A percentile compares a stretch with the other conserved stretches of the same genome.
Evolutionary conservation across 305 asterid species (phyloP).

Genomic region (Caryopteris hybrid): DNA sequence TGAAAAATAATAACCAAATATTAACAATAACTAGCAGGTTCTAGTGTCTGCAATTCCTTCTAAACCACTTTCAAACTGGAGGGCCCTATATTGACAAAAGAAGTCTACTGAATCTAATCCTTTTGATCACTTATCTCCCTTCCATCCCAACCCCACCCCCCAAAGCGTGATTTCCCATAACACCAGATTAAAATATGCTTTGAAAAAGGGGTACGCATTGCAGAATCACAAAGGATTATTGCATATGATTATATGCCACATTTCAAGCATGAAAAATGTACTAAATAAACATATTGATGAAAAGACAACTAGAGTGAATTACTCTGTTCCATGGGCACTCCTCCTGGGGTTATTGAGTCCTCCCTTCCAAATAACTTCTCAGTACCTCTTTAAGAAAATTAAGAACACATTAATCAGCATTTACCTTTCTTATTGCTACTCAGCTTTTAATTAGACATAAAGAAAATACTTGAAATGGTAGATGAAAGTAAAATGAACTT

Average conservation of each 20-base stretch:
- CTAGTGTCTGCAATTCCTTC: neutral
- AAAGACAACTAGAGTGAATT: constrained; percentile 24
- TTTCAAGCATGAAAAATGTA: constrained; percentile 1
- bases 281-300: neutral
- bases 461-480: neutral
- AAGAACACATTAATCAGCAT: constrained; percentile 6
- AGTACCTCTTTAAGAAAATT: constrained; percentile 23
- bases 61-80: neutral
- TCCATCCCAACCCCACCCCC: neutral
- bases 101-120: neutral
- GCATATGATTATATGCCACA: neutral
- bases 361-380: constrained; percentile 18
- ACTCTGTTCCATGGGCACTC: constrained; percentile 61
- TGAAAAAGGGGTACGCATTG: neutral
- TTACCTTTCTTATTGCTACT: neutral
- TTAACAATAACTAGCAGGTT: neutral
- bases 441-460: neutral
- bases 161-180: neutral
- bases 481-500: neutral
- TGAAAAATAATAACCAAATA: neutral
- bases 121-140: neutral
- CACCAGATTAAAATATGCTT: too few relatives aligned
- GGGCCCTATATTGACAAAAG: neutral
- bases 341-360: constrained; percentile 12
- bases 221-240: neutral